Evolutionary conservation across 2,329 filamentous ascomycete genomes (phyloP).

Genomic region (Ceratocystis alfenasii): DNA sequence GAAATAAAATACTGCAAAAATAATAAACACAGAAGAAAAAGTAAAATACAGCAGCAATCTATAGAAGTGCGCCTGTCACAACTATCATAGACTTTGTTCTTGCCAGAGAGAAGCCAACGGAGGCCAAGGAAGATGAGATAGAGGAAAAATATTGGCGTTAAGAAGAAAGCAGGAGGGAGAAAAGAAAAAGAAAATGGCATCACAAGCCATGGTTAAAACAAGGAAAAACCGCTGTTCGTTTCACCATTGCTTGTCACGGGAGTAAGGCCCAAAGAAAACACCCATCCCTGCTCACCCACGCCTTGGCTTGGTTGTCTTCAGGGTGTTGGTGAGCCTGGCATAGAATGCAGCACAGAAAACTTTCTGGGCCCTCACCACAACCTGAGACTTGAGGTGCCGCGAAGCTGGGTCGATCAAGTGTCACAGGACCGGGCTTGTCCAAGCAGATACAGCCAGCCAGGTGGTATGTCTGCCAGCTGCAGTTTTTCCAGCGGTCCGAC

Average conservation of each 20-base stretch:
- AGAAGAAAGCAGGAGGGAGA: constrained; percentile 7
- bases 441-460: not conserved
- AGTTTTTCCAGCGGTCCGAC: too few relatives aligned
- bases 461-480: not conserved
- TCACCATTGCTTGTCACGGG: not conserved
- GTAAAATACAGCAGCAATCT: not conserved
- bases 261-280: not conserved
- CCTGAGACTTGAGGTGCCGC: not conserved
- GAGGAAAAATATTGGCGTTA: not conserved
- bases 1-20: constrained; percentile 23
- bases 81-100: not conserved
- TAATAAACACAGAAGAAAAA: not conserved
- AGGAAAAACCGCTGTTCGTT: not conserved
- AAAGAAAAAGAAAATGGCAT: constrained; percentile 18
- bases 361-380: not conserved
- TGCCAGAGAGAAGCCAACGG: not conserved
- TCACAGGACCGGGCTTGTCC: not conserved
- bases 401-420: not conserved
- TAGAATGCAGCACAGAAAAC: not conserved
- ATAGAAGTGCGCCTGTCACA: constrained; percentile 5
- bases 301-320: not conserved
- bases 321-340: not conserved
- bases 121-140: too few relatives aligned
- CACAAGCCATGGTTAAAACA: not conserved
- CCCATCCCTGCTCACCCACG: not conserved